These are phyloP conservation scores for Xylariaceae sp. DNA, from an alignment of 2,329 filamentous ascomycete species.

Conservation along the genomic window DNA sequence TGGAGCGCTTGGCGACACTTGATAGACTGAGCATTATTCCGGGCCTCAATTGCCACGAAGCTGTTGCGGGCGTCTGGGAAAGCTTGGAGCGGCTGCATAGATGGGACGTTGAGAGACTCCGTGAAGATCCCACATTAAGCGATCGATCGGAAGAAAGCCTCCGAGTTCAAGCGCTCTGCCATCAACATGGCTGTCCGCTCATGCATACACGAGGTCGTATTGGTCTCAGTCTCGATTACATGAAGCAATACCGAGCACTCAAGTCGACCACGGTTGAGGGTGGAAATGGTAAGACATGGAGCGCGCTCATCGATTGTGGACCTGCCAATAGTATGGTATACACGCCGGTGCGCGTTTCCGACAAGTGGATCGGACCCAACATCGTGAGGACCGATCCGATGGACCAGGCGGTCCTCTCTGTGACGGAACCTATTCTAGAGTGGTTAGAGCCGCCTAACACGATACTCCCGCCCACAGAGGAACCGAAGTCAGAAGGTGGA, in stretches of 20 bases:
- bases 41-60: constrained; percentile 70
- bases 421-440: constrained; percentile 47
- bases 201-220: constrained; percentile 65
- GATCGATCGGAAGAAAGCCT: constrained; percentile 46
- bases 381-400: constrained; percentile 54
- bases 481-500: constrained; percentile 46
- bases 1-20: constrained; percentile 62
- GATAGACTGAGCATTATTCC: constrained; percentile 67
- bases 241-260: constrained; percentile 58
- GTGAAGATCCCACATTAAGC: constrained; percentile 42
- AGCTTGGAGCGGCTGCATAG: constrained; percentile 65
- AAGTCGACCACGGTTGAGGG: constrained; percentile 35
- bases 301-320: constrained; percentile 62
- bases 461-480: constrained; percentile 45
- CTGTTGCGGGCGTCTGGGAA: constrained; percentile 65
- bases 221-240: constrained; percentile 71
- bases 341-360: constrained; percentile 63
- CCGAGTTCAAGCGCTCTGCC: constrained; percentile 58
- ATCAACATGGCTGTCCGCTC: constrained; percentile 61
- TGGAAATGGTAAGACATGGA: constrained; percentile 52
- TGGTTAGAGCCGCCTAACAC: constrained; percentile 70
- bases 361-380: constrained; percentile 65
- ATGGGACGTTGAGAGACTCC: constrained; percentile 60
- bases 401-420: constrained; percentile 35
- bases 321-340: constrained; percentile 37